Conservation (phyloP, 306 rosid species). For the Quercus rubra region DNA sequence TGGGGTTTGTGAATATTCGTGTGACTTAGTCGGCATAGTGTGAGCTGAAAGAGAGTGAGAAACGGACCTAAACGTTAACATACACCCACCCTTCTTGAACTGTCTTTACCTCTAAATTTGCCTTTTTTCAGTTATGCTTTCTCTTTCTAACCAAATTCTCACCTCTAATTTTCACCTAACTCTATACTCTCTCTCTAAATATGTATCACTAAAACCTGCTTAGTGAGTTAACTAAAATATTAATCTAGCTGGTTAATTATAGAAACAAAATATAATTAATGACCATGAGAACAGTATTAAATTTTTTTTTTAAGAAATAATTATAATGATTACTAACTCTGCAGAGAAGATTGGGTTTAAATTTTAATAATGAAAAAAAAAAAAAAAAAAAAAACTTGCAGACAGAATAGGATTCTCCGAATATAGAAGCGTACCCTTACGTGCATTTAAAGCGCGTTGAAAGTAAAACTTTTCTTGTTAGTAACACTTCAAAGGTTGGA, state of each 20-base stretch:
- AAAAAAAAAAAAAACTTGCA: no score
- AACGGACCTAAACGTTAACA: constrained; percentile 34
- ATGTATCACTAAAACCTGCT: no score
- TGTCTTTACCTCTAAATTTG: neutral
- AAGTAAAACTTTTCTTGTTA: constrained; percentile 38
- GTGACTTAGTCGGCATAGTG: constrained; percentile 33
- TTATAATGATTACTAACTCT: no score
- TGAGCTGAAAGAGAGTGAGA: constrained; percentile 34
- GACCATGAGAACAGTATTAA: no score
- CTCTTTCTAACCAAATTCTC: constrained; percentile 12
- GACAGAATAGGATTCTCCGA: no score
- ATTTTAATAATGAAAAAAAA: no score
- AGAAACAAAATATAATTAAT: no score
- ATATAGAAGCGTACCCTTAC: constrained; percentile 7
- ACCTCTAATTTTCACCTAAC: constrained; percentile 34
- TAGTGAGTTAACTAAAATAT: no score
- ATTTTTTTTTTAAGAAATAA: no score
- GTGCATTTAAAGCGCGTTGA: constrained; percentile 36
- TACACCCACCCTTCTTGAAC: constrained; percentile 37
- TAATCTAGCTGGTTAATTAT: no score
- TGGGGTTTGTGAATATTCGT: constrained; percentile 25
- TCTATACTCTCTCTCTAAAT: constrained; percentile 4
- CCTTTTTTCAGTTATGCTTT: constrained; percentile 28
- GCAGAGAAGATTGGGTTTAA: no score
- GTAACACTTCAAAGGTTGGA: constrained; percentile 59